Percentiles rank a stretch among this genome's conserved stretches.
These are phyloP conservation scores for Themeda triandra DNA, from an alignment of 176 grass and related monocot species.

Conservation along the genomic window DNA sequence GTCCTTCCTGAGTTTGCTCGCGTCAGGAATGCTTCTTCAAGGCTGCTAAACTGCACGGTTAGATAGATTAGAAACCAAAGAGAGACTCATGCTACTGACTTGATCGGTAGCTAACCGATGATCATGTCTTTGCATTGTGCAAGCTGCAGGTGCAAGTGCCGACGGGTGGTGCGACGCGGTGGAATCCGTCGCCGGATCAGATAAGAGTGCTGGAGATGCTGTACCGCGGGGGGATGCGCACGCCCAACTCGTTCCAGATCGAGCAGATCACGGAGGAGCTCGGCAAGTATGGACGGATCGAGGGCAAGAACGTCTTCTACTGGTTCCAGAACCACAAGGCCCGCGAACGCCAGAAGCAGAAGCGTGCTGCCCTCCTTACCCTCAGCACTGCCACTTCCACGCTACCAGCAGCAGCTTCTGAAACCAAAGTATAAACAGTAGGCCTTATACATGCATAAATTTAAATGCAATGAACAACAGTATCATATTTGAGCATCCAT, in stretches of 20 bases:
- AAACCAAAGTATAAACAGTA: conserved; percentile 44
- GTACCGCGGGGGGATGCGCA: conserved; percentile 80
- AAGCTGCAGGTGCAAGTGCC: conserved; percentile 49
- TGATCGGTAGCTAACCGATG: not conserved
- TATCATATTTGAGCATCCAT: not conserved
- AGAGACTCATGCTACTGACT: not conserved
- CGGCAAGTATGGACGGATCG: conserved; percentile 65
- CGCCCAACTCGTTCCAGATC: conserved; percentile 81
- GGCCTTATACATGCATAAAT: not conserved
- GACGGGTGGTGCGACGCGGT: conserved; percentile 55
- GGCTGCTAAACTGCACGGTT: conserved; percentile 41
- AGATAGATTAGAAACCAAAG: not conserved
- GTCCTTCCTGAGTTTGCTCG: conserved; percentile 15
- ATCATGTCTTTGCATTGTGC: not conserved
- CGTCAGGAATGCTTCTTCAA: conserved; percentile 29
- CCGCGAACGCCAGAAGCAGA: conserved; percentile 93
- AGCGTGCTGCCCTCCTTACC: conserved; percentile 75
- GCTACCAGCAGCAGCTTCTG: not conserved
- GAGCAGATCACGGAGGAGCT: conserved; percentile 86
- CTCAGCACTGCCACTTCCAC: conserved; percentile 36
- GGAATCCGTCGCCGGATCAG: conserved; percentile 88
- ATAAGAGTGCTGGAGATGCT: conserved; percentile 83
- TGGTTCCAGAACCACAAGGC: conserved; percentile 99
- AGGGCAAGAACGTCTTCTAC: conserved; percentile 99
- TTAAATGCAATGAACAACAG: not conserved